A percentile compares a stretch with the other conserved stretches of the same genome.
These are phyloP conservation scores for Tetragonia tetragonoides DNA, from an alignment of 148 eudicot species.

Conservation along the genomic window DNA sequence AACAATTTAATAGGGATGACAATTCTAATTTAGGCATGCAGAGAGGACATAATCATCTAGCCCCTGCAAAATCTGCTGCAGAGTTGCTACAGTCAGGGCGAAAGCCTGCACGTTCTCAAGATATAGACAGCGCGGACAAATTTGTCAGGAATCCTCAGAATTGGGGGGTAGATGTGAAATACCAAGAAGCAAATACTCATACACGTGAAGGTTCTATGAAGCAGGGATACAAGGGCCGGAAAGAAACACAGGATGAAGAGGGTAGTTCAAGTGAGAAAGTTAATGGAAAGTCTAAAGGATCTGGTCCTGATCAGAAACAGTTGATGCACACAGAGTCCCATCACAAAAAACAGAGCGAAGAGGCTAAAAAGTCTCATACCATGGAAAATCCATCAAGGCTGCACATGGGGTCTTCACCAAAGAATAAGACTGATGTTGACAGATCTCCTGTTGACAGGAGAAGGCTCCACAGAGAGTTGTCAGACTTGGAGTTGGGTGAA, in stretches of 20 bases:
- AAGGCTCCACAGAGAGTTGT: constrained; percentile 67
- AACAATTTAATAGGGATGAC: constrained; percentile 34
- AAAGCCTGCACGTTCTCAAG: constrained; percentile 42
- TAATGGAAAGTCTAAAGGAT: constrained; percentile 36
- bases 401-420: constrained; percentile 28
- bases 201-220: constrained; percentile 28
- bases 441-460: constrained; percentile 40
- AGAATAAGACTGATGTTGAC: constrained; percentile 34
- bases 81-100: constrained; percentile 46
- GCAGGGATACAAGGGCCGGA: constrained; percentile 39
- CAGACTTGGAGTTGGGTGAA: constrained; percentile 93
- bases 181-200: constrained; percentile 39
- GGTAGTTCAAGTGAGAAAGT: constrained; percentile 40
- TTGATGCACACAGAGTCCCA: constrained; percentile 26
- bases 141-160: constrained; percentile 36
- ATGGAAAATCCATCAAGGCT: constrained; percentile 35
- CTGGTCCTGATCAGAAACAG: constrained; percentile 35
- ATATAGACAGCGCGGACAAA: constrained; percentile 42
- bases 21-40: constrained; percentile 31
- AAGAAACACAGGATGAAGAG: constrained; percentile 44
- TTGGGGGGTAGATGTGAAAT: constrained; percentile 32
- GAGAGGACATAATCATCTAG: constrained; percentile 35
- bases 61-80: constrained; percentile 34
- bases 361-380: constrained; percentile 34
- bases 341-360: constrained; percentile 40